These are phyloP conservation scores for Phytopythium litorale DNA, from an alignment of 352 stramenopile genomes.

Conservation along the genomic window DNA sequence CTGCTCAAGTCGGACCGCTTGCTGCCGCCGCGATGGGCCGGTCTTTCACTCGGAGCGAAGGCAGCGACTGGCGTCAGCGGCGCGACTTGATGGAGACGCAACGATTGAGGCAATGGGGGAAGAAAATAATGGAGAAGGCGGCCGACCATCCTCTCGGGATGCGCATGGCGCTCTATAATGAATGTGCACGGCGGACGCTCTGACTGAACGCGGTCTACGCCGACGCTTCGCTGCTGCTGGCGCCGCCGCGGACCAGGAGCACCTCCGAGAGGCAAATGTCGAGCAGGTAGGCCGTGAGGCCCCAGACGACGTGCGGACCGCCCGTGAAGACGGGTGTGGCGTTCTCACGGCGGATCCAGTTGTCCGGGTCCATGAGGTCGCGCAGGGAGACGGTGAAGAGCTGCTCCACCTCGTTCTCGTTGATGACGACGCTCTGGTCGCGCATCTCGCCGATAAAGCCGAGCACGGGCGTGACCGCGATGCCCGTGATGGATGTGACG, in stretches of 20 bases:
- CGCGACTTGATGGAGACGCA: neutral
- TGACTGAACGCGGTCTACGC: neutral
- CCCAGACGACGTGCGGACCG: conserved; percentile 95
- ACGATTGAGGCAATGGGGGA: neutral
- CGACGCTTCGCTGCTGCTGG: neutral
- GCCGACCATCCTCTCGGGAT: neutral
- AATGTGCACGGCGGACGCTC: neutral
- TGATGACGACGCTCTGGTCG: conserved; percentile 89
- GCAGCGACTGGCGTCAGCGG: neutral
- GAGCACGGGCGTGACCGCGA: conserved; percentile 97
- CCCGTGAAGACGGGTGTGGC: conserved; percentile 93
- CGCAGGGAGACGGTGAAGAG: conserved; percentile 94
- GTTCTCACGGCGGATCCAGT: conserved; percentile 77
- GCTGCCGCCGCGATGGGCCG: neutral
- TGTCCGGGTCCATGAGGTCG: conserved; percentile 81
- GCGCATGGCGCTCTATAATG: neutral
- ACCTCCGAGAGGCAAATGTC: conserved; percentile 84
- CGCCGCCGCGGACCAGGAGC: conserved; percentile 26
- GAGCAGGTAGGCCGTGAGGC: conserved; percentile 95
- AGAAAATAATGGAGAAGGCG: too few species aligned
- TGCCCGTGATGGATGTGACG: conserved; percentile 93
- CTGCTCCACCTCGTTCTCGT: conserved; percentile 94
- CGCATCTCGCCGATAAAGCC: conserved; percentile 94
- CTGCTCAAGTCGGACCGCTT: neutral
- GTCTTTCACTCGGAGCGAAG: neutral